Conservation (phyloP, 495 filamentous ascomycete species). For the Geopyxis carbonaria region DNA sequence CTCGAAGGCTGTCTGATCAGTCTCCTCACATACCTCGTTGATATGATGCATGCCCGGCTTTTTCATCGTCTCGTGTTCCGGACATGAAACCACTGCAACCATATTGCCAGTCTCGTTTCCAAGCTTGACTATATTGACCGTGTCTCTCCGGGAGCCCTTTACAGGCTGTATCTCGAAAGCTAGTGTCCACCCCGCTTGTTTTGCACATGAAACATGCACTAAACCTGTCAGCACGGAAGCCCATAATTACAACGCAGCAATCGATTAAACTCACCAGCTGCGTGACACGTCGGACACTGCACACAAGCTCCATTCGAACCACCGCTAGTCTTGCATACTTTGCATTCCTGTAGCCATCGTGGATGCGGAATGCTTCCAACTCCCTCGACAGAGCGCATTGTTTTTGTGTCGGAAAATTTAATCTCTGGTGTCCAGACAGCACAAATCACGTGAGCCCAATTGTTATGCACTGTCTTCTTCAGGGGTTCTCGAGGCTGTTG, state of each 20-base stretch:
- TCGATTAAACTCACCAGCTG: slow-evolving; percentile 29
- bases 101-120: slow-evolving; percentile 60
- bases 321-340: slow-evolving; percentile 54
- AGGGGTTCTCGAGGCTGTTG: slow-evolving; percentile 74
- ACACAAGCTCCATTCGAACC: slow-evolving; percentile 52
- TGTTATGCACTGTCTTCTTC: slow-evolving; percentile 83
- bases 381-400: slow-evolving; percentile 70
- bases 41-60: slow-evolving; percentile 59
- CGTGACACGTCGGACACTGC: slow-evolving; percentile 55
- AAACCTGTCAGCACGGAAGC: slow-evolving; percentile 12
- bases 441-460: slow-evolving; percentile 95
- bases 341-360: slow-evolving; percentile 58
- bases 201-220: slow-evolving; percentile 83
- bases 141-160: slow-evolving; percentile 68
- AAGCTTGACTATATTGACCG: slow-evolving; percentile 53
- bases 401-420: slow-evolving; percentile 69
- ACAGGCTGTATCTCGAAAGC: slow-evolving; percentile 84
- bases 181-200: slow-evolving; percentile 60
- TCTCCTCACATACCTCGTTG: slow-evolving; percentile 48
- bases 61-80: slow-evolving; percentile 45
- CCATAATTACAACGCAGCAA: neutral
- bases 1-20: slow-evolving; percentile 56
- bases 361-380: slow-evolving; percentile 57
- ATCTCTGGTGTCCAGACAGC: slow-evolving; percentile 83
- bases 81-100: slow-evolving; percentile 73